These are phyloP conservation scores for Gastrodia elata DNA, from an alignment of 106 monocot species.

Conservation along the genomic window DNA sequence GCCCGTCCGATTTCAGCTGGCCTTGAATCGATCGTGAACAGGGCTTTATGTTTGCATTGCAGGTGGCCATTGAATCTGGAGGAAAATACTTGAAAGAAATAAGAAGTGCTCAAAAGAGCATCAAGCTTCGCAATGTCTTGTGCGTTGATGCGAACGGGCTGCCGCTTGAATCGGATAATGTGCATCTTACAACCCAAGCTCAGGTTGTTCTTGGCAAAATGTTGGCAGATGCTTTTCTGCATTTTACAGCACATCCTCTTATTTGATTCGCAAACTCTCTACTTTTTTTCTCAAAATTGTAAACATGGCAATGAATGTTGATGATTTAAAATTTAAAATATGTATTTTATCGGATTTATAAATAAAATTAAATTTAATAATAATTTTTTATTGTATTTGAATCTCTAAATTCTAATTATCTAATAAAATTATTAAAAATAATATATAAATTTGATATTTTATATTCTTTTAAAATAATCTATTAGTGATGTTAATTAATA, in stretches of 20 bases:
- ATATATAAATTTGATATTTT: too few relatives aligned
- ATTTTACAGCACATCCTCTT: not conserved
- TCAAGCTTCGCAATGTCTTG: constrained; percentile 26
- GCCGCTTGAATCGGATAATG: constrained; percentile 23
- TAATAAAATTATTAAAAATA: too few relatives aligned
- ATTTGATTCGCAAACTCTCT: not conserved
- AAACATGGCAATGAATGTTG: not conserved
- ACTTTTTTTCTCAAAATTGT: not conserved
- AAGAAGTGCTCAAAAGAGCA: constrained; percentile 34
- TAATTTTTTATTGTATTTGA: too few relatives aligned
- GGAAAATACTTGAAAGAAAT: constrained; percentile 26
- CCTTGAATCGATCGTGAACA: too few relatives aligned
- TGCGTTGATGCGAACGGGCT: constrained; percentile 49
- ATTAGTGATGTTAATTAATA: too few relatives aligned
- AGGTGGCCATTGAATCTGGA: constrained; percentile 59
- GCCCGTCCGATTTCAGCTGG: too few relatives aligned
- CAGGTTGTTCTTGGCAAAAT: constrained; percentile 50
- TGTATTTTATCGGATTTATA: too few relatives aligned
- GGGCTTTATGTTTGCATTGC: not conserved
- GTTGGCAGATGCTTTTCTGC: constrained; percentile 38
- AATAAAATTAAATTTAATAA: too few relatives aligned
- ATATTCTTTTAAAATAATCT: too few relatives aligned
- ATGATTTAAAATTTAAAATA: too few relatives aligned
- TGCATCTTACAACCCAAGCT: constrained; percentile 48
- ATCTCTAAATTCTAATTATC: too few relatives aligned